Evolutionary conservation across 2,329 filamentous ascomycete species (phyloP).

Genomic region (Beauveria sp.): DNA sequence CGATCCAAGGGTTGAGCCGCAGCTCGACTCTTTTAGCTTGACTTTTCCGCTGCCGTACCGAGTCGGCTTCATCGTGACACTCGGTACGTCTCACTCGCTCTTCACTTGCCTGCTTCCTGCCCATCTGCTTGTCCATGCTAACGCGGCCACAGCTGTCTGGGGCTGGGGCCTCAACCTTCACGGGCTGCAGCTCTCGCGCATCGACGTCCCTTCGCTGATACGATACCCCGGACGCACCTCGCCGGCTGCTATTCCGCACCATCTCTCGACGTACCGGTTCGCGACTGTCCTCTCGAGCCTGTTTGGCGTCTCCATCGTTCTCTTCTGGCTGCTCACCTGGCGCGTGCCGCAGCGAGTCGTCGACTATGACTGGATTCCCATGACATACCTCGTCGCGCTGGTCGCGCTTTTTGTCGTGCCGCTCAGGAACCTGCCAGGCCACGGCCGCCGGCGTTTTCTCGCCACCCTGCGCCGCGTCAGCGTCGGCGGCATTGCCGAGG

Average conservation of each 20-base stretch:
- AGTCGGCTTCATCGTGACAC: conserved; percentile 74
- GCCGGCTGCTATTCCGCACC: conserved; percentile 63
- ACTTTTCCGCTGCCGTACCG: conserved; percentile 84
- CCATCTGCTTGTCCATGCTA: background rate
- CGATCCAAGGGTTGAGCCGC: conserved; percentile 60
- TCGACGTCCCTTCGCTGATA: conserved; percentile 81
- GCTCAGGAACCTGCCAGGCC: conserved; percentile 56
- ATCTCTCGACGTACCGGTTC: conserved; percentile 78
- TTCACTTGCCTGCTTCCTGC: background rate
- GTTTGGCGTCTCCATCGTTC: conserved; percentile 60
- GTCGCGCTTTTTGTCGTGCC: conserved; percentile 66
- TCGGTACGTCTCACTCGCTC: conserved; percentile 49
- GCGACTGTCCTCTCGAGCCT: conserved; percentile 68
- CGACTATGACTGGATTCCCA: conserved; percentile 76
- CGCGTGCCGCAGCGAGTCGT: conserved; percentile 62
- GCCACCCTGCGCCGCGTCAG: conserved; percentile 68
- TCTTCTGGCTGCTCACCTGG: conserved; percentile 79
- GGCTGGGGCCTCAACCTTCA: conserved; percentile 91
- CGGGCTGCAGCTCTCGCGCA: conserved; percentile 68
- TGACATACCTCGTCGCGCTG: conserved; percentile 71
- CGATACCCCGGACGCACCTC: conserved; percentile 73
- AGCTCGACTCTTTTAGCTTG: conserved; percentile 79
- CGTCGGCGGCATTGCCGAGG: conserved; percentile 78
- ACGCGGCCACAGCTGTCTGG: conserved; percentile 65
- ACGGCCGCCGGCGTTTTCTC: conserved; percentile 69